Evolutionary conservation across 805 yeast genomes (phyloP), one percentile per base, ranked within the genome.

Genomic region (Ogataea pignaliae): DNA sequence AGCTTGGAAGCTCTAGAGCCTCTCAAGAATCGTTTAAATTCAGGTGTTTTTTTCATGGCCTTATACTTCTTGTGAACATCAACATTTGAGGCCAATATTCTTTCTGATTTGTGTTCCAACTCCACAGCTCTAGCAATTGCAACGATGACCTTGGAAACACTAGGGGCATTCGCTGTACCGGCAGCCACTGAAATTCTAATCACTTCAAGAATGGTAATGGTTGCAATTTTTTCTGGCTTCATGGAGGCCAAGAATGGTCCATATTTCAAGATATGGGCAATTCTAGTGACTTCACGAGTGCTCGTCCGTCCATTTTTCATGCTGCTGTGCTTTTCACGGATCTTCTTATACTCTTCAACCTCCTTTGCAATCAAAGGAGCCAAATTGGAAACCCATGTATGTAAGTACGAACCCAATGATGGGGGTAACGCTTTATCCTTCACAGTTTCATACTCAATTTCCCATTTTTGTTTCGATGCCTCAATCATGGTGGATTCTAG

Each of bases 401-500:
- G 93, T 34, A 93, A 66, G 52, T 81, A 81, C 1, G 81, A 82
- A 46, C 88, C 89, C 34, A 90, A 68, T 11, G 79, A 75, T 45
- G 79, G 76, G 37, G 79, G 76, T 33, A 80, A 63, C 3, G 78
- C 61, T 40, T 61, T 63, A 46, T 61, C 67, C 44, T 60, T 63
- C 21, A 61, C 42, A 29, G 50, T 56, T 54, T 88, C 95, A 53
- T 78, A 84, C 50, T 83, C 90, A 53, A 81, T 83, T 60, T 79
- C 83, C 99, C 99, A 91, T 61, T 86, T 84, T 56, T 83, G 88
- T 50, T 78, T 79, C 0, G 98, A 95, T 1, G 91, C 90, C 50
- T 85, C 90, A 1, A 86, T 71, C 3, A 96, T 91, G 46, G 85
- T 75, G 15, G 79, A 69, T 64, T 93, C 99, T 29, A 93, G 61